phyloP scores from a whole-genome alignment of 2,329 filamentous ascomycete genomes.

The Drechslera avenae region DNA sequence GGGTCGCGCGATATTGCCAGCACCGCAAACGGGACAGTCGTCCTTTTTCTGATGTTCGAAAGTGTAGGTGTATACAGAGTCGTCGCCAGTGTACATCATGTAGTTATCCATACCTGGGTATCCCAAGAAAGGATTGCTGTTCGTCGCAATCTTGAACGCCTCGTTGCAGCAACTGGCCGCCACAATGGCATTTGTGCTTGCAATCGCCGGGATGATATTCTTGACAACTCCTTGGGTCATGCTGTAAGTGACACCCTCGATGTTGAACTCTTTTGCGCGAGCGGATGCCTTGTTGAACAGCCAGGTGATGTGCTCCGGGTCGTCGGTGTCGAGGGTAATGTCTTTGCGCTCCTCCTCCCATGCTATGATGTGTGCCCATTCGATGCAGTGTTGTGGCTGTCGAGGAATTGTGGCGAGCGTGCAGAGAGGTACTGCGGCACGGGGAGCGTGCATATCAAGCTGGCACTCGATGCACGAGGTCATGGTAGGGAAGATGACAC shows the following conservation, averaged over 20 bases:
- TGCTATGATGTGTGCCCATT: slow-evolving; percentile 98
- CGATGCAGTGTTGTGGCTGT: slow-evolving; percentile 96
- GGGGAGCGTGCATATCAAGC: slow-evolving; percentile 97
- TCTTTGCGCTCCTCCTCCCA: slow-evolving; percentile 79
- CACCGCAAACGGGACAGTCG: slow-evolving; percentile 91
- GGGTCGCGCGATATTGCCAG: slow-evolving; percentile 70
- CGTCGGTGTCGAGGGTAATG: slow-evolving; percentile 87
- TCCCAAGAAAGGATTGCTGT: slow-evolving; percentile 78
- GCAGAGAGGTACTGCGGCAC: slow-evolving; percentile 93
- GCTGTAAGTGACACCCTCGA: slow-evolving; percentile 89
- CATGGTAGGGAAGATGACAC: slow-evolving; percentile 88
- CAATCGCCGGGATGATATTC: slow-evolving; percentile 98
- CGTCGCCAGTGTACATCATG: slow-evolving; percentile 99
- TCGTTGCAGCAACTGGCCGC: slow-evolving; percentile 96
- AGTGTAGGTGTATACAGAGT: slow-evolving; percentile 94
- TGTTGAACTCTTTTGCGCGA: slow-evolving; percentile 86
- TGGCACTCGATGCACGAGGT: slow-evolving; percentile 98
- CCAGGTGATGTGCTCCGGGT: slow-evolving; percentile 97
- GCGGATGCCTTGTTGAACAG: slow-evolving; percentile 82
- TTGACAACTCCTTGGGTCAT: slow-evolving; percentile 98
- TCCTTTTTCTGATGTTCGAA: slow-evolving; percentile 93
- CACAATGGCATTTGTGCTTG: slow-evolving; percentile 95
- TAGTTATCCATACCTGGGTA: slow-evolving; percentile 77
- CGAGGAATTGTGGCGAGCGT: slow-evolving; percentile 95
- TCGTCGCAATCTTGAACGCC: slow-evolving; percentile 90